A percentile compares a stretch with the other conserved stretches of the same genome.
These are phyloP conservation scores for Hamigera avellanea DNA, from an alignment of 495 filamentous ascomycete genomes.

Conservation along the genomic window DNA sequence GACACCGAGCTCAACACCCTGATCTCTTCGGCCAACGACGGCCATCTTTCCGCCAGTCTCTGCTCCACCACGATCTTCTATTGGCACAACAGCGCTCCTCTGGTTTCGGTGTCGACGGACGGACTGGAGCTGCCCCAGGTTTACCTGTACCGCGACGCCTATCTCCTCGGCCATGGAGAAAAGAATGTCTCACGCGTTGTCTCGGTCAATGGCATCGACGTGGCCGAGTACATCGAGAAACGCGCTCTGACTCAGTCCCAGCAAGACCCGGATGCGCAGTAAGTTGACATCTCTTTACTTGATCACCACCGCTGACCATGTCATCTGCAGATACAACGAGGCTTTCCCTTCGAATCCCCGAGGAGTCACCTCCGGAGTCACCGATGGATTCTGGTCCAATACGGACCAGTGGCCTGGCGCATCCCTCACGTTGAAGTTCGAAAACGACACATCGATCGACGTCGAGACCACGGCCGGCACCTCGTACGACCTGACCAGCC, in stretches of 20 bases:
- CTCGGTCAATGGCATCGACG: constrained; percentile 23
- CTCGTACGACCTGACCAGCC: neutral
- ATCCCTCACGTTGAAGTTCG: neutral
- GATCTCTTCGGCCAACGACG: constrained; percentile 35
- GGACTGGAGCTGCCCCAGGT: constrained; percentile 24
- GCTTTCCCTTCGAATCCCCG: constrained; percentile 2
- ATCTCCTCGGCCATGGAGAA: constrained; percentile 4
- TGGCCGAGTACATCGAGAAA: constrained; percentile 12
- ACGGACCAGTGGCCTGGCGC: neutral
- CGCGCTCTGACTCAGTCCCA: constrained; percentile 9
- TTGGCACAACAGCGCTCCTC: constrained; percentile 9
- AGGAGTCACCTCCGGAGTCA: neutral
- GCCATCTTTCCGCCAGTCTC: constrained; percentile 26
- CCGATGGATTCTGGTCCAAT: neutral
- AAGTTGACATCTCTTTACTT: constrained; percentile 3
- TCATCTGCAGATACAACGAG: constrained; percentile 15
- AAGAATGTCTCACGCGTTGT: constrained; percentile 15
- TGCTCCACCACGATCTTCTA: constrained; percentile 19
- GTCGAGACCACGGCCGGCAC: neutral
- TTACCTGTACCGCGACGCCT: constrained; percentile 18
- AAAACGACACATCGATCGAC: neutral
- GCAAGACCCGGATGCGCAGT: constrained; percentile 31
- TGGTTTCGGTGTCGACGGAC: constrained; percentile 27
- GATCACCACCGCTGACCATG: neutral
- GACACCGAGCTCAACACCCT: constrained; percentile 29